phyloP scores from a whole-genome alignment of 768 basidiomycete genomes.

The Trametes gibbosa region DNA sequence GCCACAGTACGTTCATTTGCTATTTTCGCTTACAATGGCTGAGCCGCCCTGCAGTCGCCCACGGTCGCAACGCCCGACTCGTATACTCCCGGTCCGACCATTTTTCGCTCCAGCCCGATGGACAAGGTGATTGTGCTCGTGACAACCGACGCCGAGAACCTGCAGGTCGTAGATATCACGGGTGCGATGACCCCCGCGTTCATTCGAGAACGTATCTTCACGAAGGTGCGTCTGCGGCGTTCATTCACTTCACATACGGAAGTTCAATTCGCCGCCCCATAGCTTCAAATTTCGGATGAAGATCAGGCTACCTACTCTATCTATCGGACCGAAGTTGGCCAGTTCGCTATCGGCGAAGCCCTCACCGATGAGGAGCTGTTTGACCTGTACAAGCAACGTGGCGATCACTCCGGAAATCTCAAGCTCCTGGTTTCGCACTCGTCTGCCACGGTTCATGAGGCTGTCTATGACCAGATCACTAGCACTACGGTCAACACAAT shows the following conservation, averaged over 20 bases:
- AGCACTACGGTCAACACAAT: constrained; percentile 45
- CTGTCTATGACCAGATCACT: constrained; percentile 33
- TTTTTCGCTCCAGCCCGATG: constrained; percentile 23
- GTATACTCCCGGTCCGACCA: constrained; percentile 31
- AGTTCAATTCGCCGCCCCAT: constrained; percentile 4
- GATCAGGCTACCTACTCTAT: constrained; percentile 76
- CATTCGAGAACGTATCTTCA: constrained; percentile 79
- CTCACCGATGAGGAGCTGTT: constrained; percentile 69
- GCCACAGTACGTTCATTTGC: constrained; percentile 26
- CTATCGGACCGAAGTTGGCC: constrained; percentile 85
- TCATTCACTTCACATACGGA: not conserved
- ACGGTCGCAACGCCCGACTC: constrained; percentile 23
- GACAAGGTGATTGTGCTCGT: constrained; percentile 39
- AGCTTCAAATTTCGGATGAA: constrained; percentile 84
- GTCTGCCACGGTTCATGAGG: constrained; percentile 59
- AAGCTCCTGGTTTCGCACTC: constrained; percentile 80
- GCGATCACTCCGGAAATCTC: constrained; percentile 76
- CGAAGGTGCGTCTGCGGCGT: constrained; percentile 52
- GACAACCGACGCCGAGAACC: constrained; percentile 75
- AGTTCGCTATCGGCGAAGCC: constrained; percentile 70
- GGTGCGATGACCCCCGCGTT: constrained; percentile 60
- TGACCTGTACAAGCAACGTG: constrained; percentile 65
- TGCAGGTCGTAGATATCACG: constrained; percentile 69
- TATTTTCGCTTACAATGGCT: not conserved
- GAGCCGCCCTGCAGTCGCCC: constrained; percentile 29